Percentiles rank a stretch among this genome's conserved stretches.
Evolutionary conservation across 164 flowering plant genomes (phyloP).

Genomic region (Houttuynia cordata): DNA sequence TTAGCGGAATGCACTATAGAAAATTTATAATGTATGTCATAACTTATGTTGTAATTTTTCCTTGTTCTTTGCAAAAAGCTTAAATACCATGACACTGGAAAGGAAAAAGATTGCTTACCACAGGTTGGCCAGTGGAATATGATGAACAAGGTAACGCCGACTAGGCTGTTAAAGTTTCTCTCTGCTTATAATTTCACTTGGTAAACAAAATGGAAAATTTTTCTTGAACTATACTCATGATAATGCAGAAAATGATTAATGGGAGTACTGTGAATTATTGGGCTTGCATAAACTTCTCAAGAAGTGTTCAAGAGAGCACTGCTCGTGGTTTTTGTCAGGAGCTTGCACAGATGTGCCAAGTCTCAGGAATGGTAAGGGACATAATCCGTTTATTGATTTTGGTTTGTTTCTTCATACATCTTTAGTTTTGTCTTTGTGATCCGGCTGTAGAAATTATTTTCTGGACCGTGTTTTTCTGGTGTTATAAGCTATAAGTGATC

Average conservation of each 20-base stretch:
- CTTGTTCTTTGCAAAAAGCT: constrained; percentile 20
- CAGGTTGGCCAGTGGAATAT: constrained; percentile 72
- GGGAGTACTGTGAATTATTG: constrained; percentile 49
- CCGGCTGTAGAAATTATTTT: too few relatives aligned
- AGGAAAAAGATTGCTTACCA: constrained; percentile 49
- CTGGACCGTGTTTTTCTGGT: too few relatives aligned
- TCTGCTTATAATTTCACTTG: neutral
- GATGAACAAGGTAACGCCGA: constrained; percentile 47
- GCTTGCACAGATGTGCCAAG: constrained; percentile 51
- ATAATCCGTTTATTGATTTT: neutral
- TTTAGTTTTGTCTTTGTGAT: too few relatives aligned
- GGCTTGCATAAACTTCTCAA: constrained; percentile 60
- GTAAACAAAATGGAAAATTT: too few relatives aligned
- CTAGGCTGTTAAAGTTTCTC: neutral
- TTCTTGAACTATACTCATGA: neutral
- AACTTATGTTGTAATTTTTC: neutral
- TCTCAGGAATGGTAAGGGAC: constrained; percentile 46
- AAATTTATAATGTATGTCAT: neutral
- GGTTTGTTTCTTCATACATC: neutral
- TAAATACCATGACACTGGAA: constrained; percentile 56
- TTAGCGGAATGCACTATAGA: neutral
- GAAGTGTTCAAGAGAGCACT: constrained; percentile 37
- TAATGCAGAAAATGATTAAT: constrained; percentile 45
- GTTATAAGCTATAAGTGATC: too few relatives aligned
- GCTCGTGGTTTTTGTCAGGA: constrained; percentile 47